Evolutionary conservation across 495 filamentous ascomycete genomes (phyloP).

Genomic region (Rusavskia elegans): DNA sequence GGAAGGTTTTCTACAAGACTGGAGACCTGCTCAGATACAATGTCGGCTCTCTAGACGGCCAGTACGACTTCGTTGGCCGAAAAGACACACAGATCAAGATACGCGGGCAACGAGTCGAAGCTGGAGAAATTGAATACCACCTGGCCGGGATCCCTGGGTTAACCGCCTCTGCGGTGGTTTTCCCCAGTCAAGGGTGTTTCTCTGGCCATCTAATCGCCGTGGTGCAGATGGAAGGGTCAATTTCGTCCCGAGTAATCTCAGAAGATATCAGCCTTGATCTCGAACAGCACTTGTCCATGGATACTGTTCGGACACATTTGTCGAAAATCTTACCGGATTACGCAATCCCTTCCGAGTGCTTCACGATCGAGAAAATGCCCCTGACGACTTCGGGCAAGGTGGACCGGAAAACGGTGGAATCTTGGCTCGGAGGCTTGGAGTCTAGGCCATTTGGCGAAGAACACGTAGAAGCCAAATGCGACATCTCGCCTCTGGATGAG

Average conservation of each 20-base stretch:
- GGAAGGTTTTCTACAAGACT: too few species aligned
- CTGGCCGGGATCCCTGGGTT: not conserved
- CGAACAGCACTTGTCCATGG: too few species aligned
- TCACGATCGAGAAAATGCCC: constrained; percentile 23
- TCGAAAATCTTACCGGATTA: constrained; percentile 17
- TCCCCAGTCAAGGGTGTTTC: too few species aligned
- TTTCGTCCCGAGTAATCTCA: too few species aligned
- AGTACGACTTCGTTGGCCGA: too few species aligned
- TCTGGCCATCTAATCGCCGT: too few species aligned
- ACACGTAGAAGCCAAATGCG: constrained; percentile 38
- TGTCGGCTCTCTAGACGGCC: too few species aligned
- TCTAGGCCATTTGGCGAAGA: not conserved
- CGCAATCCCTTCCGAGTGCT: constrained; percentile 26
- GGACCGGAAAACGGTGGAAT: constrained; percentile 11
- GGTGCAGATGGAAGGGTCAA: too few species aligned
- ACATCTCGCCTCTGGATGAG: constrained; percentile 63
- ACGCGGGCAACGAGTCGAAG: constrained; percentile 6
- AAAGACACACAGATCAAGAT: constrained; percentile 11
- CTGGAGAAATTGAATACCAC: constrained; percentile 6
- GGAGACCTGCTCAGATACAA: too few species aligned
- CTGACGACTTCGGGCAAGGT: constrained; percentile 24
- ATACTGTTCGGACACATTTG: not conserved
- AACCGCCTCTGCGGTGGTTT: too few species aligned
- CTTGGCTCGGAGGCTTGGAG: not conserved
- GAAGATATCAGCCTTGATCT: too few species aligned